Percentiles rank a stretch among this genome's conserved stretches.
These are phyloP conservation scores for Silene conica DNA, from an alignment of 148 eudicot species.

Conservation along the genomic window DNA sequence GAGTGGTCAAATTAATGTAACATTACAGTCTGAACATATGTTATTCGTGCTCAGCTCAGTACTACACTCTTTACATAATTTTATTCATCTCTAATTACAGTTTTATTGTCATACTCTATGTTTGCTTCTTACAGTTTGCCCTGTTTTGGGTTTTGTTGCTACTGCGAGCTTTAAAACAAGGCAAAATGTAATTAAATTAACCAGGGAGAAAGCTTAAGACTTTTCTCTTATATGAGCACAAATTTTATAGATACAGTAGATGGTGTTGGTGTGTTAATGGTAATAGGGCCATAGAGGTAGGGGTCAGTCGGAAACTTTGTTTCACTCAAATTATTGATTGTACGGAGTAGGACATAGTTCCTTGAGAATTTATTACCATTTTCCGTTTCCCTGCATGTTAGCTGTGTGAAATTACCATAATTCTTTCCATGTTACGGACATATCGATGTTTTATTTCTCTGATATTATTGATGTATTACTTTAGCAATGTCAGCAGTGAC, in stretches of 20 bases:
- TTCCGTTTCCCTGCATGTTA: neutral
- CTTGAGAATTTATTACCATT: no score
- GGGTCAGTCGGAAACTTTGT: no score
- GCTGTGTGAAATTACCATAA: neutral
- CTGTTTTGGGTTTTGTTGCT: no score
- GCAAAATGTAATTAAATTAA: no score
- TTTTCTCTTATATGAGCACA: neutral
- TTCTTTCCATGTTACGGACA: neutral
- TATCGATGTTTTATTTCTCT: neutral
- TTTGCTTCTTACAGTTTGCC: neutral
- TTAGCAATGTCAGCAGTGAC: constrained; percentile 43
- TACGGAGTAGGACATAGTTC: no score
- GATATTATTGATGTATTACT: neutral
- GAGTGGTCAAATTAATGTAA: neutral
- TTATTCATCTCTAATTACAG: neutral
- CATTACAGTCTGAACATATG: constrained; percentile 20
- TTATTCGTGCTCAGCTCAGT: neutral
- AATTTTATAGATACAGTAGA: neutral
- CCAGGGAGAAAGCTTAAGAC: neutral
- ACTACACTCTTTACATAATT: neutral
- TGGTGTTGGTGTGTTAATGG: neutral
- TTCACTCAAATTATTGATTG: no score
- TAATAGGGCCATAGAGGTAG: no score
- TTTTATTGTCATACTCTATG: neutral
- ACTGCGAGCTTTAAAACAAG: no score